phyloP scores from a whole-genome alignment of 495 filamentous ascomycete species.

The Cercophora newfieldiana region DNA sequence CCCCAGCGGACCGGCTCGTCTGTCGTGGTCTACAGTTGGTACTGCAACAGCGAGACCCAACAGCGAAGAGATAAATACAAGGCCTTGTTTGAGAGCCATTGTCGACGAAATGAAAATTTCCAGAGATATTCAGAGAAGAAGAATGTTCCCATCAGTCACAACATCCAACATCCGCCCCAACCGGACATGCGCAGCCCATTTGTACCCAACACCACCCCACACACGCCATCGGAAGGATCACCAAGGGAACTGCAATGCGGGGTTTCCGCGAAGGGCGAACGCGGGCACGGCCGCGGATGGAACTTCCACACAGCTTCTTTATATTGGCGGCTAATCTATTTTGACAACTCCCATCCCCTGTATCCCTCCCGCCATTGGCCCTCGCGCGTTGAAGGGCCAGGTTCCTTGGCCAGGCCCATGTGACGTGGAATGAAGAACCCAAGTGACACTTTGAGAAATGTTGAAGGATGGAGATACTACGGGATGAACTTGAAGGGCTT shows the following conservation, averaged over 20 bases:
- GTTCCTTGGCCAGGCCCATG: neutral
- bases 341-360: neutral
- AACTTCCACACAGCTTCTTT: neutral
- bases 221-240: neutral
- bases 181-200: neutral
- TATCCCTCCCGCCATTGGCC: neutral
- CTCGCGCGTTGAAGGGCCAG: neutral
- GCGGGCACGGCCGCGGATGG: neutral
- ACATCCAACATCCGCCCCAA: too few relatives aligned
- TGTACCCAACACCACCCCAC: neutral
- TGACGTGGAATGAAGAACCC: neutral
- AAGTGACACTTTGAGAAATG: neutral
- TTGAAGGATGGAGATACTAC: neutral
- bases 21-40: neutral
- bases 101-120: neutral
- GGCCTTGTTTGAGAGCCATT: neutral
- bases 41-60: neutral
- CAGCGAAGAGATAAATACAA: neutral
- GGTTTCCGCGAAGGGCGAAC: neutral
- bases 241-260: conserved; percentile 3
- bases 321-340: conserved; percentile 13
- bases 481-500: neutral
- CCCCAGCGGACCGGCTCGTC: neutral
- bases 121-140: too few relatives aligned
- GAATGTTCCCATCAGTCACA: too few relatives aligned